Conservation (phyloP, 2,329 filamentous ascomycete genomes). For the Ascomycota sp. region DNA sequence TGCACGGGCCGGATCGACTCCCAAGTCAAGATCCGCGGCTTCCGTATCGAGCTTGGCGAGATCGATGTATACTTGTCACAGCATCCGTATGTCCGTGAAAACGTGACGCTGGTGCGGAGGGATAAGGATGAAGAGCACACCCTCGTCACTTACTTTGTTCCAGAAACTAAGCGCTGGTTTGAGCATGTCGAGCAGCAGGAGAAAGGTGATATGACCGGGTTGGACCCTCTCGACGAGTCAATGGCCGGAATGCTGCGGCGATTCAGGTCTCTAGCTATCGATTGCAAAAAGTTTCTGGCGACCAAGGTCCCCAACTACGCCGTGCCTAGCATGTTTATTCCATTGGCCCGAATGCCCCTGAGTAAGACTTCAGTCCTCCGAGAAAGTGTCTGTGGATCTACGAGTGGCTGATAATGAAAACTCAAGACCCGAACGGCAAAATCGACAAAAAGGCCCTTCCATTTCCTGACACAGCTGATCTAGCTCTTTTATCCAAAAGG, state of each 20-base stretch:
- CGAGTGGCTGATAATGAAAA: too few relatives aligned
- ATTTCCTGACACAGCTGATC: conserved; percentile 39
- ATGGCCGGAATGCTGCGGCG: too few relatives aligned
- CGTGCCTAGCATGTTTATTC: conserved; percentile 14
- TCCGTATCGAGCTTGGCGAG: conserved; percentile 82
- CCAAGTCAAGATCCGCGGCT: conserved; percentile 90
- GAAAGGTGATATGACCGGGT: conserved; percentile 9
- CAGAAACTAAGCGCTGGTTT: conserved; percentile 51
- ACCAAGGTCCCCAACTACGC: conserved; percentile 23
- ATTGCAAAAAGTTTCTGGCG: conserved; percentile 41
- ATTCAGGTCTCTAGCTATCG: conserved; percentile 19
- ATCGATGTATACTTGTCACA: conserved; percentile 67
- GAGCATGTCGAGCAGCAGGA: conserved; percentile 33
- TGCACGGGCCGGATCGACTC: conserved; percentile 63
- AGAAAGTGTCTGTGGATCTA: too few relatives aligned
- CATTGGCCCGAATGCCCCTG: conserved; percentile 35
- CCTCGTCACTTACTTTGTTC: conserved; percentile 72
- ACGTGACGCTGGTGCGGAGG: conserved; percentile 51
- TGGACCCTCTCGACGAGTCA: too few relatives aligned
- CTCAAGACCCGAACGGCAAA: conserved; percentile 46
- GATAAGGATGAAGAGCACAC: conserved; percentile 41
- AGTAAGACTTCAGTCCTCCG: neutral
- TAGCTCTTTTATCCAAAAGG: too few relatives aligned
- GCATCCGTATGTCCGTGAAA: conserved; percentile 57
- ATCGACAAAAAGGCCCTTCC: conserved; percentile 57